Base-by-base conservation (phyloP, 2,329 filamentous ascomycete genomes). In the Penicillium glabrum region DNA sequence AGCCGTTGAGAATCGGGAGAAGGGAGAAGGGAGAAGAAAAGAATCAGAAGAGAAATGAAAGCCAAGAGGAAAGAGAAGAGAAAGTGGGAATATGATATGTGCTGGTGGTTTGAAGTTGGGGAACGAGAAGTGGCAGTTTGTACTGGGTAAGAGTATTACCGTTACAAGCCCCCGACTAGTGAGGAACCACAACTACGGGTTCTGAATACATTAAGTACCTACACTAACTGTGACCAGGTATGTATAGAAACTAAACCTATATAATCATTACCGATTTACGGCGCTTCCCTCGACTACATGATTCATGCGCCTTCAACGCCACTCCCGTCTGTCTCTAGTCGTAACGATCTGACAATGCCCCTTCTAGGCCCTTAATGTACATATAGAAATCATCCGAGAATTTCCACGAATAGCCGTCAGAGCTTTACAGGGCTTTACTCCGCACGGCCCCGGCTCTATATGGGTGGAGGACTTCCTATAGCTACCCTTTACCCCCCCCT, bases 211-310 rank as follows among this genome's bases (percentile, higher is more conserved):
- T 41, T 41, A 41, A 41, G 39, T 41, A 41, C 39, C 39, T 41
- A 7, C 35, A 14, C 39, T 41, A 11, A 41, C 39, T 21, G n/a
- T 19, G 35, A 39, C 35, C 16, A 39, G n/a, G 35, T 41, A 19
- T 21, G 39, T 21, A 41, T 41, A 41, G 39, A 11, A 23, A 41
- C 10, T 33, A 33, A 23, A 41, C 19, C 19, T 21, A 41, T 23
- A 41, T 21, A 13, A 23, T 39, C n/a, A 19, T 19, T 43, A 44
- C 16, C 60, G 61, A 64, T 65, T 64, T 61, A 57, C 61, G 63
- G 63, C 62, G 57, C 62, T 65, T 65, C 48, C 39, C 54, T 63
- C 56, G 56, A 61, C 61, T 56, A 37, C 51, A 29, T 19, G 45
- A 51, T 41, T 58, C 44, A 56, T 46, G 53, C 52, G 23, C 43